A percentile compares a stretch with the other conserved stretches of the same genome.
These are phyloP conservation scores for Conticribra weissflogii DNA, from an alignment of 108 stramenopile genomes.

Conservation along the genomic window DNA sequence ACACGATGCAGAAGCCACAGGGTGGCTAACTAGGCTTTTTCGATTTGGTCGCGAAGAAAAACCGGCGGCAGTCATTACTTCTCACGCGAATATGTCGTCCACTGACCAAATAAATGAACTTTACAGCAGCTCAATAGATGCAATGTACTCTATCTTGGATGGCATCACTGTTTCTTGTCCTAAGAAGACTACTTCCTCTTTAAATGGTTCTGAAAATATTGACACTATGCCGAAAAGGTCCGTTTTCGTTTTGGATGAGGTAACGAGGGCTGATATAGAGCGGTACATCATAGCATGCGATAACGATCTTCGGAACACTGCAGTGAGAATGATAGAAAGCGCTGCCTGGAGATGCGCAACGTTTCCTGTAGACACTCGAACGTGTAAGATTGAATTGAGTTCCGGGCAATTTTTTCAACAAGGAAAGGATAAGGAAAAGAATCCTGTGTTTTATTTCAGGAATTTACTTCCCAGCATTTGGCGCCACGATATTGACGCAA, in stretches of 20 bases:
- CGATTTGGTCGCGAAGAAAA: not conserved
- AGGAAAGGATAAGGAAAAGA: slow-evolving; percentile 56
- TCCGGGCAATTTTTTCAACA: slow-evolving; percentile 78
- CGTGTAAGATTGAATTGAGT: slow-evolving; percentile 68
- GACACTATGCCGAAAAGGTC: slow-evolving; percentile 11
- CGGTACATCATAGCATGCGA: slow-evolving; percentile 50
- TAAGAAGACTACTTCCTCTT: not conserved
- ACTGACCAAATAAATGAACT: slow-evolving; percentile 17
- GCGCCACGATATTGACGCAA: slow-evolving; percentile 60
- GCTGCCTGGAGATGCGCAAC: slow-evolving; percentile 64
- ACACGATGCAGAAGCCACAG: not conserved
- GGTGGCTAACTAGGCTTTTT: not conserved
- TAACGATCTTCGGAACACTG: slow-evolving; percentile 54
- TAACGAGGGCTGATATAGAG: slow-evolving; percentile 50
- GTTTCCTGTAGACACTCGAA: slow-evolving; percentile 67
- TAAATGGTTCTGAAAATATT: not conserved
- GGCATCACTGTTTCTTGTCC: slow-evolving; percentile 41
- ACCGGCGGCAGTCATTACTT: not conserved
- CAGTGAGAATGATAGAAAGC: slow-evolving; percentile 60
- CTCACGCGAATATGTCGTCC: not conserved
- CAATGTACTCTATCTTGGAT: slow-evolving; percentile 43
- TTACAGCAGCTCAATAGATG: slow-evolving; percentile 38
- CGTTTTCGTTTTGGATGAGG: slow-evolving; percentile 10
- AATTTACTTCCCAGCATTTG: slow-evolving; percentile 68
- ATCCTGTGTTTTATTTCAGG: slow-evolving; percentile 80